phyloP scores from a whole-genome alignment of 2,329 filamentous ascomycete genomes.

The Apiospora pterosperma region DNA sequence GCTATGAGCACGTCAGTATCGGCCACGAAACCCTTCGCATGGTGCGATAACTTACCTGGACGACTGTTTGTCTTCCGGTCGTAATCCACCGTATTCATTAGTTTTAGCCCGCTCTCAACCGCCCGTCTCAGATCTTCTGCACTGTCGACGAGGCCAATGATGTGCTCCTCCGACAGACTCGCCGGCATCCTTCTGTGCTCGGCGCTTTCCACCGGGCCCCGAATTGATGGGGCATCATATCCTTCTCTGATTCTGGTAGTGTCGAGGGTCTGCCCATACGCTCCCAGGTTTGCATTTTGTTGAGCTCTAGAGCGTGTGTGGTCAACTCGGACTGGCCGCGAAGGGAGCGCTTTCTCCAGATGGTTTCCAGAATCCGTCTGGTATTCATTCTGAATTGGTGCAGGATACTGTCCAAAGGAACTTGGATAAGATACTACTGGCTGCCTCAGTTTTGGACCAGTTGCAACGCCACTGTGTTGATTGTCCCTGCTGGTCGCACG shows the following conservation, averaged over 20 bases:
- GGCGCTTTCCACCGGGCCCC: not conserved
- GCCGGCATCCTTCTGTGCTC: not conserved
- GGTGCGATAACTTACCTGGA: not conserved
- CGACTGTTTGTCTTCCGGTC: not conserved
- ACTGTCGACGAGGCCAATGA: not conserved
- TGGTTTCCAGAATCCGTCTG: not conserved
- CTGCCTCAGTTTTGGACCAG: not conserved
- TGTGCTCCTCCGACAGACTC: not conserved
- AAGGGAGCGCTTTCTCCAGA: not conserved
- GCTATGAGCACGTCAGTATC: slow-evolving; percentile 14
- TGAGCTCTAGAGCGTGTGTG: not conserved
- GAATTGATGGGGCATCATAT: not conserved
- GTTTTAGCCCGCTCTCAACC: not conserved
- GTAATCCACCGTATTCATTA: not conserved
- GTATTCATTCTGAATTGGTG: not conserved
- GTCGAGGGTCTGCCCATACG: not conserved
- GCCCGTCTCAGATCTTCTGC: not conserved
- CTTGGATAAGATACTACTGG: not conserved
- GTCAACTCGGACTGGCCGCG: not conserved
- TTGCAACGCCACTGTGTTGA: not conserved
- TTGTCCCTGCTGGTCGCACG: not conserved
- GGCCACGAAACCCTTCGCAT: not conserved
- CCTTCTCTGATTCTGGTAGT: not conserved
- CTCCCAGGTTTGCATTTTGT: not conserved
- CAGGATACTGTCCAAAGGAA: not conserved